These are phyloP conservation scores for Ceriops decandra DNA, from an alignment of 345 rosid genomes.

Conservation along the genomic window DNA sequence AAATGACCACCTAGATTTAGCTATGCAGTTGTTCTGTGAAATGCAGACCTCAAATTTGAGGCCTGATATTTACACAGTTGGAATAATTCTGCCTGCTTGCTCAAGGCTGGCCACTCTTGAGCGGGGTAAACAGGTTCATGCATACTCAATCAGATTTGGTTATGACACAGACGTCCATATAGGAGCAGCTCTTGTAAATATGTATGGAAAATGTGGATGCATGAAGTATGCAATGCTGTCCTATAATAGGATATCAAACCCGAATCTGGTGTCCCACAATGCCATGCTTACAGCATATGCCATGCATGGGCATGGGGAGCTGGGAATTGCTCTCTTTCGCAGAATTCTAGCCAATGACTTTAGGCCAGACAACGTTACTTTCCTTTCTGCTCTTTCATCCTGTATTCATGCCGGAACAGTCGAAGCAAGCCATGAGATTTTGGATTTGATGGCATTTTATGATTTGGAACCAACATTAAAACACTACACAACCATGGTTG, in stretches of 20 bases:
- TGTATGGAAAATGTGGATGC: slow-evolving; percentile 29
- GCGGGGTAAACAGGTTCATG: slow-evolving; percentile 26
- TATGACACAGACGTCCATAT: slow-evolving; percentile 20
- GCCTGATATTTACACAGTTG: slow-evolving; percentile 25
- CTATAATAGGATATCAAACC: slow-evolving; percentile 21
- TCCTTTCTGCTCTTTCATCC: slow-evolving; percentile 20
- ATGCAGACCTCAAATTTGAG: slow-evolving; percentile 13
- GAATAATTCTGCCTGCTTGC: slow-evolving; percentile 25
- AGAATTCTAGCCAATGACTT: slow-evolving; percentile 13
- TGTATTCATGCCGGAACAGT: slow-evolving; percentile 27
- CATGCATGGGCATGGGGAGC: slow-evolving; percentile 25
- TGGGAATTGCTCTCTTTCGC: slow-evolving; percentile 23
- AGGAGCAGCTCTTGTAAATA: slow-evolving; percentile 31
- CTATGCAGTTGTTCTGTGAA: slow-evolving; percentile 17
- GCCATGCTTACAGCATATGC: slow-evolving; percentile 32
- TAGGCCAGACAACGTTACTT: slow-evolving; percentile 20
- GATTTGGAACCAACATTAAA: slow-evolving; percentile 18
- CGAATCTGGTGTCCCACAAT: slow-evolving; percentile 30
- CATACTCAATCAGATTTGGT: slow-evolving; percentile 15
- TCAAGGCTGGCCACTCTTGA: slow-evolving; percentile 22
- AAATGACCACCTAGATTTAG: slow-evolving; percentile 21
- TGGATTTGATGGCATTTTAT: slow-evolving; percentile 17
- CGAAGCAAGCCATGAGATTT: slow-evolving; percentile 12
- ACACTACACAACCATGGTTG: slow-evolving; percentile 27
- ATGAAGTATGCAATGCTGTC: slow-evolving; percentile 11